Evolutionary conservation across 495 filamentous ascomycete genomes (phyloP), one percentile per base, ranked within the genome.

Genomic region (Aspergillus saccharolyticus): DNA sequence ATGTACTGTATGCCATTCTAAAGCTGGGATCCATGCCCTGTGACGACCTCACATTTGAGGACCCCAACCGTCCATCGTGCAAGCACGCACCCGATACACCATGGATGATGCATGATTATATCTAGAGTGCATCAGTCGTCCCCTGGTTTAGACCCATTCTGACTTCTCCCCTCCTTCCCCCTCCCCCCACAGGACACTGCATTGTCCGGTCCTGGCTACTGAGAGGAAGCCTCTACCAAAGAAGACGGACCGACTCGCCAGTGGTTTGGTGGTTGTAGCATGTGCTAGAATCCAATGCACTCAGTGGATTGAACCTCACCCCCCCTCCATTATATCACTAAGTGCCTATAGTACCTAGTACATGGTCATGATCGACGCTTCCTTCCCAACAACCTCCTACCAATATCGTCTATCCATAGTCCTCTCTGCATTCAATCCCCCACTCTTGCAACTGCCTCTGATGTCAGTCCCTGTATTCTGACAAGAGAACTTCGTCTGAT

Each of bases 251-350:
- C 25, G 9, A 9, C n/a, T n/a, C n/a, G n/a, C n/a, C n/a, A 28
- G 25, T 28, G 16, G 25, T 42, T 44, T 33, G 16, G 53, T 53
- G 42, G 47, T 60, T 52, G 20, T 52, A 52, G 46, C 61, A 64
- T 64, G 57, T 55, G 61, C 61, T 49, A 39, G 22, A 18, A 47
- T 42, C 52, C 50, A 39, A 54, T 44, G 44, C 57, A 44, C 18
- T 44, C 20, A 54, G 53, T 56, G 53, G 56, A 17, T 44, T 50
- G 52, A 28, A n/a, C 16, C 19, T 50, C 14, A 45, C 39, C 47
- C 45, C 39, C 51, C 43, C 42, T 24, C 46, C 33, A 39, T 39
- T 12, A 15, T 20, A 22, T 49, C 46, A 49, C 8, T 5, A 22
- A 49, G 46, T n/a, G n/a, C n/a, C n/a, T n/a, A n/a, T n/a, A n/a